Percentiles rank a stretch among this genome's conserved stretches.
These are phyloP conservation scores for Colletotrichum godetiae DNA, from an alignment of 2,329 filamentous ascomycete species.

Conservation along the genomic window DNA sequence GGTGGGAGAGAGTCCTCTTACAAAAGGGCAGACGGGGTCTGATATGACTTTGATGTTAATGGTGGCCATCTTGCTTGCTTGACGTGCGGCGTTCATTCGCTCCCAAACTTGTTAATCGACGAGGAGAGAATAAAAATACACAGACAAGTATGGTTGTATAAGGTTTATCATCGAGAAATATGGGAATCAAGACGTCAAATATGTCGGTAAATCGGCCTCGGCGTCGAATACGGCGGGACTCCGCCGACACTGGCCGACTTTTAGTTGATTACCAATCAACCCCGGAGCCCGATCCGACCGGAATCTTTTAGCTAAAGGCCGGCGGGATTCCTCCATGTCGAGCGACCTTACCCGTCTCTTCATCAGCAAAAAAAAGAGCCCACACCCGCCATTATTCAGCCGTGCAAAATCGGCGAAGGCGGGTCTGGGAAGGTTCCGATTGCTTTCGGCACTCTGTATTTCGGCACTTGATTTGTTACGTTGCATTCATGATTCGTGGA, in stretches of 20 bases:
- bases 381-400: constrained; percentile 23
- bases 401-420: not conserved
- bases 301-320: constrained; percentile 25
- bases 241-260: constrained; percentile 16
- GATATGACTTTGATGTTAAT: constrained; percentile 82
- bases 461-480: constrained; percentile 1
- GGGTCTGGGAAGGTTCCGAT: constrained; percentile 16
- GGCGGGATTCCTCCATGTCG: not conserved
- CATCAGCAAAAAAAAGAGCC: not conserved
- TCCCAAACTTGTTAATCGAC: not conserved
- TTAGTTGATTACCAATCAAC: constrained; percentile 33
- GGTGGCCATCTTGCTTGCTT: constrained; percentile 68
- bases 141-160: not conserved
- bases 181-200: not conserved
- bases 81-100: constrained; percentile 28
- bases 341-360: not conserved
- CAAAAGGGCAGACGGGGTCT: constrained; percentile 82
- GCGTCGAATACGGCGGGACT: constrained; percentile 22
- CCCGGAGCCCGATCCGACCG: constrained; percentile 22
- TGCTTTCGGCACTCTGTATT: not conserved
- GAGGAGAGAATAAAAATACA: not conserved
- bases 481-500: constrained; percentile 1
- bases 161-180: not conserved
- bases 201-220: constrained; percentile 6
- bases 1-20: constrained; percentile 39